These are phyloP conservation scores for Penicillium sp. DNA, from an alignment of 2,329 filamentous ascomycete genomes.

Conservation along the genomic window DNA sequence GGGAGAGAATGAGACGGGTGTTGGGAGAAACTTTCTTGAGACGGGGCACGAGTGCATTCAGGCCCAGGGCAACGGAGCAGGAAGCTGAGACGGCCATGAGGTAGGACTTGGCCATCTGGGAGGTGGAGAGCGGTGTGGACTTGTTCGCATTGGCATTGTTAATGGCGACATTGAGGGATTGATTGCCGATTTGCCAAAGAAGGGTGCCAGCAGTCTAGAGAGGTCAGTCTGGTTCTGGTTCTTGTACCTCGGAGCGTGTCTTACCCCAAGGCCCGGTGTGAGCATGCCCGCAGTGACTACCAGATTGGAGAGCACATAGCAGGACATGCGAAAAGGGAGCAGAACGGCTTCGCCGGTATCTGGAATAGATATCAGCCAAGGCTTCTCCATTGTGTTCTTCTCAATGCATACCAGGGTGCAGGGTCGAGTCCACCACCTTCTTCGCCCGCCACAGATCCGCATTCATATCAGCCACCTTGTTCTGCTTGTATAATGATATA, in stretches of 20 bases:
- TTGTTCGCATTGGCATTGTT: slow-evolving; percentile 99
- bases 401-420: slow-evolving; percentile 72
- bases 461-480: slow-evolving; percentile 72
- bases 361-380: slow-evolving; percentile 33
- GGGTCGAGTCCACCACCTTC: slow-evolving; percentile 92
- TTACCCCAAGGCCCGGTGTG: slow-evolving; percentile 72
- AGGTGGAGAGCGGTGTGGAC: slow-evolving; percentile 76
- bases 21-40: slow-evolving; percentile 70
- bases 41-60: slow-evolving; percentile 83
- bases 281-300: slow-evolving; percentile 96
- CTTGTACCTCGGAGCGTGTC: background rate
- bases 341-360: slow-evolving; percentile 91
- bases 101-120: slow-evolving; percentile 83
- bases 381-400: background rate
- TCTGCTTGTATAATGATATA: slow-evolving; percentile 80
- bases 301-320: slow-evolving; percentile 87
- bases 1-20: slow-evolving; percentile 68
- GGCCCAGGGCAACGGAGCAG: slow-evolving; percentile 85
- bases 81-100: slow-evolving; percentile 85
- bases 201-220: slow-evolving; percentile 71
- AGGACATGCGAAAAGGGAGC: slow-evolving; percentile 95
- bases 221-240: background rate
- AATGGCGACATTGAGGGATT: slow-evolving; percentile 96
- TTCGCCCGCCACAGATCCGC: slow-evolving; percentile 91
- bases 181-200: slow-evolving; percentile 92